Evolutionary conservation across 1,139 yeast species (phyloP).

Genomic region (Debaryomycetaceae sp.): DNA sequence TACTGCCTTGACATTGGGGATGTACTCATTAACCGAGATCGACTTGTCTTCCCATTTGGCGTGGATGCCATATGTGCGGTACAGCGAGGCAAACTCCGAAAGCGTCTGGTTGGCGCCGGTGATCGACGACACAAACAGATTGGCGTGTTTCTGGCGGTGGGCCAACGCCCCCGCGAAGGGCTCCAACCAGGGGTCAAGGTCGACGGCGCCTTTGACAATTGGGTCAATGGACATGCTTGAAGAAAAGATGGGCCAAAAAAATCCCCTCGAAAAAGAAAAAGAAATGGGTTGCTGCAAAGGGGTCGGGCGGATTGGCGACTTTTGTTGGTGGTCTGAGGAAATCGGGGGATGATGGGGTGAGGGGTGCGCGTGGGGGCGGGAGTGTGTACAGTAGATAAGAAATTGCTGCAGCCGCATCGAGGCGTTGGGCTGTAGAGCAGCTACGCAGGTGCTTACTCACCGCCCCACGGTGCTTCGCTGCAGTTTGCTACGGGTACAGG

Average conservation of each 20-base stretch:
- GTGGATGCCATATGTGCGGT: slow-evolving; percentile 73
- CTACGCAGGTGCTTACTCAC: no score
- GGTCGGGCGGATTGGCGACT: background rate
- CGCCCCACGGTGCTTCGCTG: no score
- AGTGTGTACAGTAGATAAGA: no score
- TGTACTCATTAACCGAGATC: slow-evolving; percentile 73
- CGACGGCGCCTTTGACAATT: slow-evolving; percentile 51
- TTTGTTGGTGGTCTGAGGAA: background rate
- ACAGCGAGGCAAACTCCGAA: slow-evolving; percentile 51
- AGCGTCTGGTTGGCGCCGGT: slow-evolving; percentile 45
- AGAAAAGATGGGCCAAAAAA: background rate
- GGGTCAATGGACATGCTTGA: slow-evolving; percentile 7
- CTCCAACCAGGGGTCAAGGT: slow-evolving; percentile 81
- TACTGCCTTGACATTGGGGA: slow-evolving; percentile 79
- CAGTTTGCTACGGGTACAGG: no score
- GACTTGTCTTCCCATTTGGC: slow-evolving; percentile 48
- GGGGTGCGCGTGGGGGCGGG: slow-evolving; percentile 1
- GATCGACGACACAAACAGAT: slow-evolving; percentile 41
- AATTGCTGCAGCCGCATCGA: slow-evolving; percentile 1
- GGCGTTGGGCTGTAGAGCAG: no score
- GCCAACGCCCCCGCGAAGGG: slow-evolving; percentile 62
- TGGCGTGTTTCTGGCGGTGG: slow-evolving; percentile 47
- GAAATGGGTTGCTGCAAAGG: background rate
- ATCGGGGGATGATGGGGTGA: background rate
- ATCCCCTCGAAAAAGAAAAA: slow-evolving; percentile 1